Evolutionary conservation across 352 stramenopile species (phyloP).

Genomic region (Pythium pyrilobum): DNA sequence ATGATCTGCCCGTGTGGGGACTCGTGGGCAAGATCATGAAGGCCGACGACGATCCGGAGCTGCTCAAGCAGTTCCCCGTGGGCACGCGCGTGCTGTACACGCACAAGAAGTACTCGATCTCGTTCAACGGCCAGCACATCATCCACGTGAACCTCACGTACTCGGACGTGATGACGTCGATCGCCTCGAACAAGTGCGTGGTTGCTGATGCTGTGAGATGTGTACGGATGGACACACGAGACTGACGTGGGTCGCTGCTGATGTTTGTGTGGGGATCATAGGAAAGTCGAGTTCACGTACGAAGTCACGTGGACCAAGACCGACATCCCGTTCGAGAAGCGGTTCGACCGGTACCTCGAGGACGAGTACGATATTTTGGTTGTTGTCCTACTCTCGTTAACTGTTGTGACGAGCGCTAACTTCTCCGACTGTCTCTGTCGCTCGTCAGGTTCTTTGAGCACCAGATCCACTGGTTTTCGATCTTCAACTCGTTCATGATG

Average conservation of each 20-base stretch:
- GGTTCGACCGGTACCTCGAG: slow-evolving; percentile 98
- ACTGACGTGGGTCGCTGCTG: neutral
- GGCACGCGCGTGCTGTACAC: slow-evolving; percentile 93
- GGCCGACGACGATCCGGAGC: slow-evolving; percentile 73
- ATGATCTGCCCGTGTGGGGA: slow-evolving; percentile 98
- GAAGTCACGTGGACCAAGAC: slow-evolving; percentile 92
- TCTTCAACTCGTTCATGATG: slow-evolving; percentile 98
- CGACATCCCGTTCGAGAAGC: slow-evolving; percentile 90
- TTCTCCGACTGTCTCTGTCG: neutral
- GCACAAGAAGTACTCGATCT: slow-evolving; percentile 95
- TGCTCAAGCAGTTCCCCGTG: slow-evolving; percentile 78
- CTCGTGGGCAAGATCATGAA: slow-evolving; percentile 97
- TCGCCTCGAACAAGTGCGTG: slow-evolving; percentile 74
- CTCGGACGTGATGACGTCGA: slow-evolving; percentile 83
- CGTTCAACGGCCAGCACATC: slow-evolving; percentile 96
- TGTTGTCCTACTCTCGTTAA: neutral
- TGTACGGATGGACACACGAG: neutral
- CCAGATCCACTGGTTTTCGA: slow-evolving; percentile 98
- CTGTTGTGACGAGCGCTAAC: no score
- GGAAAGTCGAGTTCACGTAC: slow-evolving; percentile 92
- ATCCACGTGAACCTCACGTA: slow-evolving; percentile 98
- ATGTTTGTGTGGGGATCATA: slow-evolving; percentile 1
- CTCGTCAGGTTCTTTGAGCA: slow-evolving; percentile 96
- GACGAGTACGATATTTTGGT: slow-evolving; percentile 63
- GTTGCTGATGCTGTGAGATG: neutral